Evolutionary conservation across 176 grass and related monocot species (phyloP).

Genomic region (bread wheat (Triticum aestivum)): DNA sequence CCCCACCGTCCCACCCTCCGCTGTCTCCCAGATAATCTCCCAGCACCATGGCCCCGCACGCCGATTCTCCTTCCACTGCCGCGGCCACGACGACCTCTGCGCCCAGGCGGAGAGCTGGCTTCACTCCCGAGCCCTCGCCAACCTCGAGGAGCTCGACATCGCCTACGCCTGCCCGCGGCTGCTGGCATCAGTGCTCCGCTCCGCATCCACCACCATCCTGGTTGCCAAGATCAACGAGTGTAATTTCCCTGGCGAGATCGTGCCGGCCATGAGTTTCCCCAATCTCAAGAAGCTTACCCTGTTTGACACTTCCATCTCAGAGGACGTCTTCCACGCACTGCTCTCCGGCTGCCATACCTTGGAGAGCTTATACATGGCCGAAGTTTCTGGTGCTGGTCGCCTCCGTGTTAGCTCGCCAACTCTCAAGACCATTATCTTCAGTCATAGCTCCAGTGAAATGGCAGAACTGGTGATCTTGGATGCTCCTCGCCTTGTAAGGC

Average conservation of each 20-base stretch:
- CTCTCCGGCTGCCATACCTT: not conserved
- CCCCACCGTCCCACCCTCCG: no score
- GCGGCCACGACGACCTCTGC: not conserved
- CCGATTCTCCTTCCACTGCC: not conserved
- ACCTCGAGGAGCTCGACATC: not conserved
- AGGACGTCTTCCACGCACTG: not conserved
- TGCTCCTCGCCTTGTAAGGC: not conserved
- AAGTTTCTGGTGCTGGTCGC: not conserved
- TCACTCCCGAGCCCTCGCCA: not conserved
- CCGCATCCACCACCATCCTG: not conserved
- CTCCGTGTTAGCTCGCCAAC: not conserved
- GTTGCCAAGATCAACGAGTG: not conserved
- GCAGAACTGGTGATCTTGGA: not conserved
- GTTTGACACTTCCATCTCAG: not conserved
- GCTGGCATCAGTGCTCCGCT: not conserved
- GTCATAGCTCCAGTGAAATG: not conserved
- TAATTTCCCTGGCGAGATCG: not conserved
- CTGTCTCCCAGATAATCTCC: not conserved
- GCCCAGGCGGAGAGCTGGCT: not conserved
- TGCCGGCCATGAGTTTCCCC: not conserved
- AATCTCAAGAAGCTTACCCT: not conserved
- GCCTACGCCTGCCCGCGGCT: not conserved
- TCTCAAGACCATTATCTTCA: no score
- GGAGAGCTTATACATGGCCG: not conserved
- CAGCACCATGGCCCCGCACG: not conserved